Percentiles rank a stretch among this genome's conserved stretches.
These are phyloP conservation scores for Fusarium chuoi DNA, from an alignment of 2,329 filamentous ascomycete genomes.

Conservation along the genomic window DNA sequence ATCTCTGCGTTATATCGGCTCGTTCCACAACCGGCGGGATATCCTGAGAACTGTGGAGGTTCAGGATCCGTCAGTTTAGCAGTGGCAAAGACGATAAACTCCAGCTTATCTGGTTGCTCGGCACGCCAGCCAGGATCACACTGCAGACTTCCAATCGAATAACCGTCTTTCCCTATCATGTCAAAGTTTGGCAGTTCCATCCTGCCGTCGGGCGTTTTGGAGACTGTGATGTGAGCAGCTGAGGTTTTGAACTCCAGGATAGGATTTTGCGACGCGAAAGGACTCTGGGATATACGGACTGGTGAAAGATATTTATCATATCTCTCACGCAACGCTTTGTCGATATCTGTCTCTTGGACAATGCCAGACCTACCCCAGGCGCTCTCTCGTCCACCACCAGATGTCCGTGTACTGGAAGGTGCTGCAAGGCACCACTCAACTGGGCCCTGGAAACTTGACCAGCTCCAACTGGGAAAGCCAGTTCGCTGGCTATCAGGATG, in stretches of 20 bases:
- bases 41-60: background rate
- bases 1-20: background rate
- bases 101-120: background rate
- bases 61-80: background rate
- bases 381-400: background rate
- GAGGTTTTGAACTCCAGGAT: background rate
- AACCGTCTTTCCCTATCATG: fast-evolving
- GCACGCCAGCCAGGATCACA: background rate
- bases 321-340: background rate
- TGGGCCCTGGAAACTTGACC: background rate
- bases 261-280: fast-evolving
- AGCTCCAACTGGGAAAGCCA: background rate
- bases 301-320: background rate
- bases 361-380: background rate
- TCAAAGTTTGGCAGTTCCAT: background rate
- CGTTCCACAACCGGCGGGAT: background rate
- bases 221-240: background rate
- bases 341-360: background rate
- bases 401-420: background rate
- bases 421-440: background rate
- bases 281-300: background rate
- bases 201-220: fast-evolving
- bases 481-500: background rate
- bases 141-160: background rate
- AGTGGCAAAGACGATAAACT: background rate